Evolutionary conservation across 1,284 basidiomycete genomes (phyloP).

Genomic region (Coriolopsis trogii): DNA sequence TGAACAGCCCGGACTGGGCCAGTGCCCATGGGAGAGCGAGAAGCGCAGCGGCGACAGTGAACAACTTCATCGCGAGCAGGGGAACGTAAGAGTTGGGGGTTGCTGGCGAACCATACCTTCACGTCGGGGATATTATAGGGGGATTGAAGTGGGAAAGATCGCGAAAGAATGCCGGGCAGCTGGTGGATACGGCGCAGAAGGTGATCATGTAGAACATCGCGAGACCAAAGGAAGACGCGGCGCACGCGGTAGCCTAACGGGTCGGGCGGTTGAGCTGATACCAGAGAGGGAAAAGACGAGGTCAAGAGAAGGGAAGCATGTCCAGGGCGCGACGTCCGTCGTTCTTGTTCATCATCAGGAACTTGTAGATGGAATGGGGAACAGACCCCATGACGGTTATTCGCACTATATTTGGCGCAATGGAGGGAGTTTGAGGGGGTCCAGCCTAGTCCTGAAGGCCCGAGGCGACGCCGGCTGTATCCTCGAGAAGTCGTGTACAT

Average conservation of each 20-base stretch:
- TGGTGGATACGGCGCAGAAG: too few relatives aligned
- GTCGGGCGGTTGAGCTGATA: too few relatives aligned
- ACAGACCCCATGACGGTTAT: background rate
- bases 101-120: background rate
- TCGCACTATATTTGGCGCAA: background rate
- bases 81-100: background rate
- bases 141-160: too few relatives aligned
- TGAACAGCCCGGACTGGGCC: conserved; percentile 14
- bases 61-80: conserved; percentile 17
- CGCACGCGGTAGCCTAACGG: too few relatives aligned
- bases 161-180: too few relatives aligned
- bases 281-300: too few relatives aligned
- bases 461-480: background rate
- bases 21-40: conserved; percentile 22
- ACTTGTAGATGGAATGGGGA: background rate
- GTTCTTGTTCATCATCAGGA: background rate
- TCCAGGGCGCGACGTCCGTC: background rate
- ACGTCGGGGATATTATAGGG: background rate
- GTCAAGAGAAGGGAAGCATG: too few relatives aligned
- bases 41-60: conserved; percentile 24
- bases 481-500: background rate
- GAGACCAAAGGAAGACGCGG: too few relatives aligned
- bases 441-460: background rate
- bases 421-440: background rate
- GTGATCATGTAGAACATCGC: too few relatives aligned